Conservation (phyloP, 164 flowering plant species). For the Nymphaea thermarum region DNA sequence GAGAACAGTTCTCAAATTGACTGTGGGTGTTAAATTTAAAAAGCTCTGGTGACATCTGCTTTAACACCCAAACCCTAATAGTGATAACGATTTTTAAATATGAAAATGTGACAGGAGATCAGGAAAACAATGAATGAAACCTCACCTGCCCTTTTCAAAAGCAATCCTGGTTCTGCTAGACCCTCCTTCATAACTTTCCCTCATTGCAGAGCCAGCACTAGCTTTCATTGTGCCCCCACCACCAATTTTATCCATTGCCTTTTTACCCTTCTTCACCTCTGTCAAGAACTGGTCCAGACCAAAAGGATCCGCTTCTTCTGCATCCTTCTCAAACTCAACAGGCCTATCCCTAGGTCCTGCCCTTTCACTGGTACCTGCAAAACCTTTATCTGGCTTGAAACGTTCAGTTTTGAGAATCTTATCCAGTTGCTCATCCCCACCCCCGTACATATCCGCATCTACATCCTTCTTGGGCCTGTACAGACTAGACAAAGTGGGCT, state of each 20-base stretch:
- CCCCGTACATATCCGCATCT: constrained; percentile 78
- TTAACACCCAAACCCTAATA: too few relatives aligned
- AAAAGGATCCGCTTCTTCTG: constrained; percentile 91
- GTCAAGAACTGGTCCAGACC: constrained; percentile 85
- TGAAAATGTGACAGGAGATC: too few relatives aligned
- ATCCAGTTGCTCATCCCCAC: constrained; percentile 86
- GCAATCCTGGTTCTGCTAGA: constrained; percentile 49
- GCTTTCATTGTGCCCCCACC: constrained; percentile 84
- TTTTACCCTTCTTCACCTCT: constrained; percentile 75
- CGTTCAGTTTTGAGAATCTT: constrained; percentile 77
- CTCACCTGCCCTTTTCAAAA: constrained; percentile 17
- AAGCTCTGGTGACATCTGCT: too few relatives aligned
- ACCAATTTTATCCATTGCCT: constrained; percentile 72
- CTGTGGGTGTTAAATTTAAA: too few relatives aligned
- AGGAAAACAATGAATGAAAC: too few relatives aligned
- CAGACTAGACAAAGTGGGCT: constrained; percentile 56
- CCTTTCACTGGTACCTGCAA: constrained; percentile 65
- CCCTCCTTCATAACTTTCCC: constrained; percentile 62
- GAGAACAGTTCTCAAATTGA: too few relatives aligned
- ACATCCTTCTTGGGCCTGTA: constrained; percentile 76
- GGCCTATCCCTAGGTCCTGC: constrained; percentile 72
- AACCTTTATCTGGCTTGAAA: constrained; percentile 75
- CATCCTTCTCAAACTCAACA: constrained; percentile 66
- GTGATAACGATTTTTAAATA: too few relatives aligned
- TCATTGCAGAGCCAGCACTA: constrained; percentile 66